phyloP scores from a whole-genome alignment of 2,329 filamentous ascomycete genomes.

The Aspergillus ustus region DNA sequence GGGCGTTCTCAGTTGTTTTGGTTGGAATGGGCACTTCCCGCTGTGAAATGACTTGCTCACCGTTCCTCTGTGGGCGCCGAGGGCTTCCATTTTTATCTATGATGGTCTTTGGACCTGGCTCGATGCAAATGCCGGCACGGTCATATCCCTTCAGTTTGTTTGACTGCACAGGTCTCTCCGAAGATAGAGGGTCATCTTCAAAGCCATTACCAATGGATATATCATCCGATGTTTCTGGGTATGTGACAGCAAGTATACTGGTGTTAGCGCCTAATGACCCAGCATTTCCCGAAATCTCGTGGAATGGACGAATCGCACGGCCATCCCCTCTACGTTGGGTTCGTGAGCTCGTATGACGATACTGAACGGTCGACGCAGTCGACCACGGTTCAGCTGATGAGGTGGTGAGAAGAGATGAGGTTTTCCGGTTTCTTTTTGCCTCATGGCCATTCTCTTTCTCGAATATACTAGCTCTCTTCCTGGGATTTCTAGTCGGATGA shows the following conservation, averaged over 20 bases:
- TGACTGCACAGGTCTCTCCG: neutral
- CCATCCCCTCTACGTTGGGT: neutral
- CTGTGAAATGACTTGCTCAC: neutral
- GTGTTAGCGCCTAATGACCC: neutral
- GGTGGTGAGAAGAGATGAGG: neutral
- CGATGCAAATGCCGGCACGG: neutral
- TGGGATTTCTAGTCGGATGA: neutral
- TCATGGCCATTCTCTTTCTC: neutral
- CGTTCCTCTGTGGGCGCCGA: slow-evolving; percentile 20
- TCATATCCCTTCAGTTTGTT: too few relatives aligned
- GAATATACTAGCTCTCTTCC: neutral
- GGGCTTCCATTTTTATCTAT: slow-evolving; percentile 47
- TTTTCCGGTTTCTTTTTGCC: neutral
- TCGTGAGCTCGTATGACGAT: neutral
- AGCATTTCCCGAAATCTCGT: neutral
- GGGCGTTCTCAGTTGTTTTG: neutral
- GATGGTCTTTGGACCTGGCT: slow-evolving; percentile 24
- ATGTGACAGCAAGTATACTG: neutral
- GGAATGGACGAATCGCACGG: neutral
- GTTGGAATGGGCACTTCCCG: neutral
- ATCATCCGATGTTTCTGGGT: neutral
- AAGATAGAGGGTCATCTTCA: neutral
- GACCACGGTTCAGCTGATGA: neutral
- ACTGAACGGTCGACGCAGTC: neutral
- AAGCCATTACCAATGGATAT: neutral